A percentile compares a stretch with the other conserved stretches of the same genome.
phyloP scores from a whole-genome alignment of 2,329 filamentous ascomycete genomes.

The Monilinia vaccinii-corymbosi region DNA sequence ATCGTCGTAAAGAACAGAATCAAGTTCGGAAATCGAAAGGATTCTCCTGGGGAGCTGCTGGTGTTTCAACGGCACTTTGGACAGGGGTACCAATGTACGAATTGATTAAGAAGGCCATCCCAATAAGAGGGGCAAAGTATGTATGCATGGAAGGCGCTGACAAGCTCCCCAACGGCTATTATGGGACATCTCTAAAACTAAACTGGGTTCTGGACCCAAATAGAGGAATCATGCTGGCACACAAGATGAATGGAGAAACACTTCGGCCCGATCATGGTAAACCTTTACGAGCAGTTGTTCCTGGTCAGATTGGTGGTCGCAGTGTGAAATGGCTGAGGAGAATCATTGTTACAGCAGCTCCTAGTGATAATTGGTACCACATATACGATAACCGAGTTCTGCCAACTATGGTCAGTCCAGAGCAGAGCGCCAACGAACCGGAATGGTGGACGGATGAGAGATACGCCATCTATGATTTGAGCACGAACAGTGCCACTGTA shows the following conservation, averaged over 20 bases:
- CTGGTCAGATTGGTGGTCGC: constrained; percentile 83
- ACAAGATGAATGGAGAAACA: constrained; percentile 82
- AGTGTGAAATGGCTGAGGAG: constrained; percentile 90
- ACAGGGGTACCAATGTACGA: constrained; percentile 73
- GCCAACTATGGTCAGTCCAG: constrained; percentile 77
- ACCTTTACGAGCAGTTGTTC: constrained; percentile 73
- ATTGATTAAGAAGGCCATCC: constrained; percentile 58
- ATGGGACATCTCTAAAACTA: constrained; percentile 79
- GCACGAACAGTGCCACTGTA: constrained; percentile 73
- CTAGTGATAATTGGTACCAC: constrained; percentile 92
- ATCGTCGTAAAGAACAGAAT: constrained; percentile 88
- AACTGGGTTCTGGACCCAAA: constrained; percentile 83
- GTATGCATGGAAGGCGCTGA: constrained; percentile 91
- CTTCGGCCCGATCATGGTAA: constrained; percentile 79
- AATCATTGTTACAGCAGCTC: constrained; percentile 66
- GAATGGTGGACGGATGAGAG: constrained; percentile 82
- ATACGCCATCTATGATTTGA: constrained; percentile 89
- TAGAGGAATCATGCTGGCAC: constrained; percentile 74
- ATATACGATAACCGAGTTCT: constrained; percentile 88
- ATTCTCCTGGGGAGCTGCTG: constrained; percentile 88
- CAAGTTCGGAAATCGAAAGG: constrained; percentile 83
- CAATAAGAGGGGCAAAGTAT: constrained; percentile 63
- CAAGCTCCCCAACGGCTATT: constrained; percentile 77
- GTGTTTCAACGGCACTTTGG: constrained; percentile 78
- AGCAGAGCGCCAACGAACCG: constrained; percentile 63